These are phyloP conservation scores for Pleurotus tuber-regium DNA, from an alignment of 768 basidiomycete genomes.

Conservation along the genomic window DNA sequence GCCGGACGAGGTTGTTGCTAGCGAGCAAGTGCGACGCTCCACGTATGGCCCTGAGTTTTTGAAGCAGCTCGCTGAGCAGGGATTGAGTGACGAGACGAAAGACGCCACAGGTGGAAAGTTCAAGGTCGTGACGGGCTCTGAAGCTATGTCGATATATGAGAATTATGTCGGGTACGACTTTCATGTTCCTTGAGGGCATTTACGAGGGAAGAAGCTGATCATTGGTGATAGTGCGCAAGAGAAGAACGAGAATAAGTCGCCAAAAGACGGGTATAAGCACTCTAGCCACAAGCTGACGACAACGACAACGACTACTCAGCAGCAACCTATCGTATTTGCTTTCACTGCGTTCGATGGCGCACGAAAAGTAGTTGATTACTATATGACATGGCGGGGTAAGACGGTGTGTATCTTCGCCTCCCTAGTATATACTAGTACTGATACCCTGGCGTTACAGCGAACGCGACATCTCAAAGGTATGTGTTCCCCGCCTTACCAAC, in stretches of 20 bases:
- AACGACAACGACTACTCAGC: constrained; percentile 16
- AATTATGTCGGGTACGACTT: constrained; percentile 41
- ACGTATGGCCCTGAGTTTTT: constrained; percentile 45
- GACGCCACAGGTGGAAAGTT: constrained; percentile 24
- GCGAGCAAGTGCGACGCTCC: constrained; percentile 37
- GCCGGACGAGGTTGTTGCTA: constrained; percentile 30
- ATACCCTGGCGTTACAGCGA: constrained; percentile 14
- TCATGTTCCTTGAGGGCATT: no score
- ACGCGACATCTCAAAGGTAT: constrained; percentile 21
- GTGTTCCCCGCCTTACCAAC: background rate
- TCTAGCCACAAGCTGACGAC: constrained; percentile 18
- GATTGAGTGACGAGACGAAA: constrained; percentile 24
- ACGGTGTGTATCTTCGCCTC: constrained; percentile 25
- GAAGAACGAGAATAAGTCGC: constrained; percentile 10
- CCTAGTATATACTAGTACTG: background rate
- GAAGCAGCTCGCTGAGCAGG: constrained; percentile 35
- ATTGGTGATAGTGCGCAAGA: no score
- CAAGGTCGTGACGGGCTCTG: constrained; percentile 39
- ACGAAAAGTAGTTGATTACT: constrained; percentile 45
- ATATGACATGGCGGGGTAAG: constrained; percentile 47
- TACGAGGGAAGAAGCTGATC: no score
- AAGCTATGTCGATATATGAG: constrained; percentile 39
- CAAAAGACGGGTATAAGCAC: constrained; percentile 18
- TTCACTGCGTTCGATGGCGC: constrained; percentile 37
- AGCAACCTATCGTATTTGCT: constrained; percentile 42